Base-by-base conservation (phyloP, 2,329 filamentous ascomycete genomes). In the Alternaria novae-zelandiae region DNA sequence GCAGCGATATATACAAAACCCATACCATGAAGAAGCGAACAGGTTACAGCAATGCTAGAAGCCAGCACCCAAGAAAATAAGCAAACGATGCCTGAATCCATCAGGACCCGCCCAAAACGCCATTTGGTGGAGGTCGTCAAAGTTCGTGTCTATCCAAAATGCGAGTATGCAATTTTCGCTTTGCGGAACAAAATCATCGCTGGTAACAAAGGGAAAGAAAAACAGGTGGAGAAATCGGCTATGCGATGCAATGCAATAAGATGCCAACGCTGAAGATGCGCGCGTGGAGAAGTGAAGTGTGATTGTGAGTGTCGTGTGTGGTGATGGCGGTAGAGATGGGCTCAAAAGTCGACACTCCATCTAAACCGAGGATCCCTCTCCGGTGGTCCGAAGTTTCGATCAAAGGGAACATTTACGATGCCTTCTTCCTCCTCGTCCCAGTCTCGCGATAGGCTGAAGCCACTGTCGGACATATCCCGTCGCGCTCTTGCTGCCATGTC, bases 301-400 rank as follows among this genome's bases (percentile, higher is more conserved):
- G 5, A 9, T 23, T 20, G 32, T 25, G 15, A n/a, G 15, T 46
- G 36, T 13, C 20, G 28, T 15, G 36, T 9, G 28, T 56, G 54
- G 23, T 30, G 28, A 21, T 13, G 25, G 20, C 36, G 28, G 49
- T 53, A 25, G 49, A 30, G 53, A 56, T 41, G 20, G 6, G 13
- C 44, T 51, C 57, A 83, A 57, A 83, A 79, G 60, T 83, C 82
- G 54, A 83, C 81, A 64, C 76, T 82, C 80, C 80, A 82, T 58
- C 81, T 64, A 65, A 80, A 73, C 44, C 71, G 70, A 2, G 79
- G 77, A 64, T 82, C 80, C 15, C 79, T 71, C 59, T 75, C 75
- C 10, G 64, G 74, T 57, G 65, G 73, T 45, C 74, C 78, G 53
- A 57, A 73, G 64, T 77, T 71, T 0, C 60, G 56, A 59, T 81